A percentile compares a stretch with the other conserved stretches of the same genome.
phyloP scores from a whole-genome alignment of 1,284 basidiomycete species.

The Trametes sp. region DNA sequence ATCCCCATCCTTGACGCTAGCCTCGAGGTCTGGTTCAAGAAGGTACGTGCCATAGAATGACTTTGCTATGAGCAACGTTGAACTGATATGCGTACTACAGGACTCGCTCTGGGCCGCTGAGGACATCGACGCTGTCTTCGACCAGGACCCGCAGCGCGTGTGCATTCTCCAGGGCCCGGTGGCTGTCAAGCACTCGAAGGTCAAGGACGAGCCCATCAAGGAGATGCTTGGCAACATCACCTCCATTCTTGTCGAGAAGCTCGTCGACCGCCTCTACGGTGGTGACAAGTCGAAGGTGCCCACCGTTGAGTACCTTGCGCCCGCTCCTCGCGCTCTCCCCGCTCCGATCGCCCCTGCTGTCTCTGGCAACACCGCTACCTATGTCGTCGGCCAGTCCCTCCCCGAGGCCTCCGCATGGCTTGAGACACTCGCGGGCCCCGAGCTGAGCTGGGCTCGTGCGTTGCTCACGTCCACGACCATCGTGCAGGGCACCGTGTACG shows the following conservation, averaged over 20 bases:
- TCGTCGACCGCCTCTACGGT: conserved; percentile 84
- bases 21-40: conserved; percentile 99
- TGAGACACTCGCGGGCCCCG: conserved; percentile 81
- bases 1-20: conserved; percentile 94
- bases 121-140: conserved; percentile 98
- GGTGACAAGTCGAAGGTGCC: conserved; percentile 86
- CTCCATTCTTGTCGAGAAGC: conserved; percentile 75
- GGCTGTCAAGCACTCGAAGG: conserved; percentile 86
- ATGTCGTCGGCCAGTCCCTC: conserved; percentile 61
- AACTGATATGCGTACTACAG: conserved; percentile 48
- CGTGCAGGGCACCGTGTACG: conserved; percentile 84
- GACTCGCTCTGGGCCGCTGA: conserved; percentile 98
- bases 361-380: conserved; percentile 58
- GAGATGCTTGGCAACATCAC: conserved; percentile 93
- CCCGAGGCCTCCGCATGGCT: conserved; percentile 83
- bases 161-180: conserved; percentile 98
- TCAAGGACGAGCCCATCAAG: conserved; percentile 94
- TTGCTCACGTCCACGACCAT: conserved; percentile 85
- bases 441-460: conserved; percentile 89
- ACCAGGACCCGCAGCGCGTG: conserved; percentile 97
- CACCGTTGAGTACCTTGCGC: conserved; percentile 86
- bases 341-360: conserved; percentile 56
- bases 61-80: conserved; percentile 22
- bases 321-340: conserved; percentile 48
- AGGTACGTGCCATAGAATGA: conserved; percentile 57